Evolutionary conservation across 2,329 filamentous ascomycete genomes (phyloP).

Genomic region (Clathrospora elynae): DNA sequence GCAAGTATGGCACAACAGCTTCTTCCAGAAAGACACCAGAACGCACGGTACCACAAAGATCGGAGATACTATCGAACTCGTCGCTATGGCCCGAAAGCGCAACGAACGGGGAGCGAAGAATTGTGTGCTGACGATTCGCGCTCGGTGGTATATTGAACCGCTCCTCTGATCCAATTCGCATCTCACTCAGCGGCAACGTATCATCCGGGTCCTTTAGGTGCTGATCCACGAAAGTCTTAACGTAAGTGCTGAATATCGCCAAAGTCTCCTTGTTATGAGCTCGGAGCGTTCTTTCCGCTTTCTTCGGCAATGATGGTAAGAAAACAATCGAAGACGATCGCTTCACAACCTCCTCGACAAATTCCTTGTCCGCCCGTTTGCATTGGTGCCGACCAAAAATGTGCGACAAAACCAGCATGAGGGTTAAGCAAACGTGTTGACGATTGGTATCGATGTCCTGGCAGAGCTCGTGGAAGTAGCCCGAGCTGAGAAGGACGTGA

Average conservation of each 20-base stretch:
- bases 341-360: conserved; percentile 57
- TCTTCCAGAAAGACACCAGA: conserved; percentile 74
- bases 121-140: conserved; percentile 7
- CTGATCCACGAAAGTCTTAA: conserved; percentile 70
- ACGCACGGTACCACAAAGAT: conserved; percentile 69
- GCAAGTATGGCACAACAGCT: conserved; percentile 70
- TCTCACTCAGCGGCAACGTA: conserved; percentile 60
- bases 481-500: conserved; percentile 72
- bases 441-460: conserved; percentile 59
- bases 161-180: conserved; percentile 2
- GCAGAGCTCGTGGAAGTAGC: conserved; percentile 72
- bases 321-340: conserved; percentile 67
- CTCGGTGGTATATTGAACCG: background rate
- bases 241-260: conserved; percentile 69
- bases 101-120: conserved; percentile 66
- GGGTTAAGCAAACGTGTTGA: conserved; percentile 57
- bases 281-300: conserved; percentile 61
- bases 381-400: conserved; percentile 68
- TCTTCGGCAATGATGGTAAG: conserved; percentile 64
- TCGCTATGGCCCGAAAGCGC: conserved; percentile 72
- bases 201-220: conserved; percentile 62
- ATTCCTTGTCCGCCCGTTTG: conserved; percentile 54
- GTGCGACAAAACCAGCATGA: conserved; percentile 73
- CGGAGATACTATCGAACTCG: conserved; percentile 66
- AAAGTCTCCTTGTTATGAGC: conserved; percentile 70